phyloP scores from a whole-genome alignment of 306 rosid species.

The Phaseolus lunatus region DNA sequence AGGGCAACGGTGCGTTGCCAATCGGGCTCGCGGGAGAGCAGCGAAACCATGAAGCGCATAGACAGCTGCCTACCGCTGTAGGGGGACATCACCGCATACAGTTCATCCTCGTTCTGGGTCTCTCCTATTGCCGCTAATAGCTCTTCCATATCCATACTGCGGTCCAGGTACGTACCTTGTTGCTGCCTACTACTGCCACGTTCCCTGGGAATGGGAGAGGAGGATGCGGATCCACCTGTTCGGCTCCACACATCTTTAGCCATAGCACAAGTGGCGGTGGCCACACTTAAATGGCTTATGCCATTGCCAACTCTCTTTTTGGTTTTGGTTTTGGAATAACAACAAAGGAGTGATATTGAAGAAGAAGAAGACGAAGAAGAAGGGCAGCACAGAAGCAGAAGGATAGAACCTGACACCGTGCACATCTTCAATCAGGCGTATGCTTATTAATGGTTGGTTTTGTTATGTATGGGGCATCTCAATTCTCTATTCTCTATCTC shows the following conservation, averaged over 20 bases:
- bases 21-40: constrained; percentile 81
- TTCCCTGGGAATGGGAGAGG: constrained; percentile 36
- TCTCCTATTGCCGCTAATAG: constrained; percentile 60
- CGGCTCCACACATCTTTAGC: constrained; percentile 74
- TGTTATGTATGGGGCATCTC: too few species aligned
- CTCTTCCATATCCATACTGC: constrained; percentile 81
- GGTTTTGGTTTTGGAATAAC: neutral
- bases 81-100: constrained; percentile 64
- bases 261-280: constrained; percentile 29
- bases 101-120: constrained; percentile 70
- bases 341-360: constrained; percentile 24
- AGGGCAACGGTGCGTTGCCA: constrained; percentile 91
- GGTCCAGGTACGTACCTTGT: constrained; percentile 57
- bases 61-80: constrained; percentile 74
- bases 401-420: constrained; percentile 43
- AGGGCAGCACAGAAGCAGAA: constrained; percentile 4
- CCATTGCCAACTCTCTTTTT: neutral
- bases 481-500: too few species aligned
- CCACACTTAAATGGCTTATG: neutral
- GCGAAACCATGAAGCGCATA: constrained; percentile 78
- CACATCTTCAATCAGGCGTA: constrained; percentile 33
- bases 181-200: constrained; percentile 46
- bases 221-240: constrained; percentile 38
- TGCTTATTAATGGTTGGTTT: neutral
- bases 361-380: constrained; percentile 46